Evolutionary conservation across 768 basidiomycete species (phyloP).

Genomic region (Lactarius indigo): DNA sequence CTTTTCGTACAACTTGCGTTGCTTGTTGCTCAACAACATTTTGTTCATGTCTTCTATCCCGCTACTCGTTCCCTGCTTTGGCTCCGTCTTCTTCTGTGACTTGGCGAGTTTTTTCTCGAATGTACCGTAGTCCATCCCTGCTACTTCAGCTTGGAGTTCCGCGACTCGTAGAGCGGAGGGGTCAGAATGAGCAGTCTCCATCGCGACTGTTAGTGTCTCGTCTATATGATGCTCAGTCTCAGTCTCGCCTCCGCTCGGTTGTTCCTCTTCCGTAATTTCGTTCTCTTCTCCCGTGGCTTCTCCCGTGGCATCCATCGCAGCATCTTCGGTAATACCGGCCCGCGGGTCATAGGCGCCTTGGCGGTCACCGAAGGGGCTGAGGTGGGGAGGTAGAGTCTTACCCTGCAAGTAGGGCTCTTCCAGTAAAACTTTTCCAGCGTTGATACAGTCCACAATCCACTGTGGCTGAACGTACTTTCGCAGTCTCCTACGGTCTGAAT

Average conservation of each 20-base stretch:
- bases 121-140: constrained; percentile 71
- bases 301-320: constrained; percentile 32
- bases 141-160: constrained; percentile 89
- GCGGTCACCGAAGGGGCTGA: constrained; percentile 90
- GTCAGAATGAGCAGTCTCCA: constrained; percentile 48
- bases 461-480: constrained; percentile 94
- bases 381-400: constrained; percentile 83
- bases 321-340: constrained; percentile 35
- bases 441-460: constrained; percentile 97
- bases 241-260: constrained; percentile 24
- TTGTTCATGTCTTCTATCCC: constrained; percentile 86
- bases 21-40: constrained; percentile 97
- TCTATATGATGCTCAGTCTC: constrained; percentile 28
- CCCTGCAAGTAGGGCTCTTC: constrained; percentile 88
- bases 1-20: constrained; percentile 89
- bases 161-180: constrained; percentile 73
- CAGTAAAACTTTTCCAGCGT: constrained; percentile 76
- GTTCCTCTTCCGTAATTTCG: constrained; percentile 34
- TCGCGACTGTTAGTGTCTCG: constrained; percentile 34
- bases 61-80: constrained; percentile 27
- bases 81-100: constrained; percentile 44
- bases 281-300: constrained; percentile 34
- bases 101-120: constrained; percentile 77
- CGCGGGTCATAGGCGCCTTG: constrained; percentile 74
- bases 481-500: constrained; percentile 58